Conservation (phyloP, 169 alveolate genomes). For the Eimeria falciformis region DNA sequence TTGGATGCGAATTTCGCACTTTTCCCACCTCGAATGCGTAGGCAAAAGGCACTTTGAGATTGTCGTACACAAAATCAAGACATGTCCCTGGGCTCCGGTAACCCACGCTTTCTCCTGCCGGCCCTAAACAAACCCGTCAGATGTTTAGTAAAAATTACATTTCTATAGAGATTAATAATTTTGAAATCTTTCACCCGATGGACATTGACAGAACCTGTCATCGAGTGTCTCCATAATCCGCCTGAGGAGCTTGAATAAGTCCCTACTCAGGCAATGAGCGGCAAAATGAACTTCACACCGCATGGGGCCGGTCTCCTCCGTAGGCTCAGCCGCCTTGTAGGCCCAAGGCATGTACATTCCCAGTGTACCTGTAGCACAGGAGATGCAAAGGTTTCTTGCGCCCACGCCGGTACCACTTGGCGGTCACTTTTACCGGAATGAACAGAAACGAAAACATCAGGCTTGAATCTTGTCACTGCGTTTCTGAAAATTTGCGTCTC, state of each 20-base stretch:
- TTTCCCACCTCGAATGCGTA: slow-evolving; percentile 53
- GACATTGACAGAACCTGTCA: slow-evolving; percentile 46
- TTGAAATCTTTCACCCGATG: slow-evolving; percentile 15
- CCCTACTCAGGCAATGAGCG: neutral
- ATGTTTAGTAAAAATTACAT: neutral
- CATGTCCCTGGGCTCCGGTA: slow-evolving; percentile 68
- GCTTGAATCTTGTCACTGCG: slow-evolving; percentile 34
- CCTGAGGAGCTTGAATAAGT: slow-evolving; percentile 16
- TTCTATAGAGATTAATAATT: neutral
- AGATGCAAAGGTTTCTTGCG: neutral
- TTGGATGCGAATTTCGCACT: neutral
- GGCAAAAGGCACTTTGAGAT: slow-evolving; percentile 30
- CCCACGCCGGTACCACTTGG: neutral
- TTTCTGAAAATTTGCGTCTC: slow-evolving; percentile 36
- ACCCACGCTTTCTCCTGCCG: slow-evolving; percentile 50
- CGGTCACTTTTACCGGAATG: slow-evolving; percentile 70
- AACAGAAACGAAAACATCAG: slow-evolving; percentile 45
- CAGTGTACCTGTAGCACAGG: slow-evolving; percentile 40
- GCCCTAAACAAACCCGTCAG: neutral
- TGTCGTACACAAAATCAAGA: slow-evolving; percentile 68
- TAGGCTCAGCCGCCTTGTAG: slow-evolving; percentile 23
- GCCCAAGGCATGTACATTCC: slow-evolving; percentile 74
- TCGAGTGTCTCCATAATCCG: neutral
- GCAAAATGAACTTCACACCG: neutral
- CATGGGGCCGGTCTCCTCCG: neutral